Percentiles rank a stretch among this genome's conserved stretches.
Evolutionary conservation across 1,284 basidiomycete species (phyloP).

Genomic region (Takashimella koratensis): DNA sequence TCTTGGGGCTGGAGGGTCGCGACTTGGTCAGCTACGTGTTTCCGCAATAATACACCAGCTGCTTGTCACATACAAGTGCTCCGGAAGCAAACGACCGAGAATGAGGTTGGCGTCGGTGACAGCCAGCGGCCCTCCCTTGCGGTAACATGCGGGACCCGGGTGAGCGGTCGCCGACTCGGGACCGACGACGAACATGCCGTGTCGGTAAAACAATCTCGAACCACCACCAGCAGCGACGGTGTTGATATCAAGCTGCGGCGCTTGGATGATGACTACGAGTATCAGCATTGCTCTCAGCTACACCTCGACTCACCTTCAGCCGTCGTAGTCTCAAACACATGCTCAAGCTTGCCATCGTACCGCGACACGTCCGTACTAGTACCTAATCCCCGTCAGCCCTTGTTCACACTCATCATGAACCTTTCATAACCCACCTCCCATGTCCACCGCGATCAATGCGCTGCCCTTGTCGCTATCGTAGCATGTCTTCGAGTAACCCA

Average conservation of each 20-base stretch:
- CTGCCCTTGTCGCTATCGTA: constrained; percentile 32
- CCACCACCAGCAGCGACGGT: constrained; percentile 47
- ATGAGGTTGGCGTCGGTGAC: constrained; percentile 47
- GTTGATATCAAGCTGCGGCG: constrained; percentile 58
- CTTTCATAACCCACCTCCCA: constrained; percentile 53
- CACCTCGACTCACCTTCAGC: constrained; percentile 56
- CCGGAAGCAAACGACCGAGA: constrained; percentile 45
- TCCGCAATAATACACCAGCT: no score
- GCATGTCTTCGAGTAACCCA: constrained; percentile 49
- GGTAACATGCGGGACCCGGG: constrained; percentile 34
- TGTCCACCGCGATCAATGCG: constrained; percentile 50
- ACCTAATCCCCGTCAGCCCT: constrained; percentile 34
- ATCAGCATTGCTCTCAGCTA: background rate
- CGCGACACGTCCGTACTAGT: constrained; percentile 62
- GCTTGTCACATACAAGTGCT: constrained; percentile 55
- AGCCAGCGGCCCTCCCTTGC: constrained; percentile 43
- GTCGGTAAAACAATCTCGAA: constrained; percentile 38
- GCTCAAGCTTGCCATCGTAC: constrained; percentile 27
- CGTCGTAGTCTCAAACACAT: constrained; percentile 62
- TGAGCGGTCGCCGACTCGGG: constrained; percentile 54
- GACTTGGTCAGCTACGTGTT: no score
- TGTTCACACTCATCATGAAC: no score
- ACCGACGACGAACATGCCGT: constrained; percentile 30
- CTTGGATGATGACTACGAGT: constrained; percentile 59
- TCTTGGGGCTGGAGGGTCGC: constrained; percentile 23